Evolutionary conservation across 352 stramenopile species (phyloP).

Genomic region (Globisporangium cylindrosporum): DNA sequence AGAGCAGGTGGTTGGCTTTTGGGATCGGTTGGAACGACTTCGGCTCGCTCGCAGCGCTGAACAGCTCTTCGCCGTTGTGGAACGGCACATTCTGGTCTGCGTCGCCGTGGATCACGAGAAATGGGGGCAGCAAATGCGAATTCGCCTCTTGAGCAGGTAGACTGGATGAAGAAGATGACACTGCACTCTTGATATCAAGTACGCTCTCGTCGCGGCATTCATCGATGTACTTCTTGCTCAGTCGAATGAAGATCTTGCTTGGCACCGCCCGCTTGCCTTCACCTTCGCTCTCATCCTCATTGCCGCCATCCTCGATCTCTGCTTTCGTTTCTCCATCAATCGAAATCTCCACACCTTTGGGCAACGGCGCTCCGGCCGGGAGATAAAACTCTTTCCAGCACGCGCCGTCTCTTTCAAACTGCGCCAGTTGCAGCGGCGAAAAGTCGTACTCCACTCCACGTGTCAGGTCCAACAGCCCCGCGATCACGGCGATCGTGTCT

Average conservation of each 20-base stretch:
- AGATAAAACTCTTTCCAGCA: conserved; percentile 81
- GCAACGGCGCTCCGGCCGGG: conserved; percentile 35
- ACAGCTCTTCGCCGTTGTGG: conserved; percentile 49
- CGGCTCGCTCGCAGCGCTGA: conserved; percentile 45
- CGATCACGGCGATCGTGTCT: conserved; percentile 58
- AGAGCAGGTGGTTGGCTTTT: conserved; percentile 73
- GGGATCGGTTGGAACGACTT: conserved; percentile 55
- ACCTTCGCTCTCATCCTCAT: too few relatives aligned
- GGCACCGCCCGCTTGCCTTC: conserved; percentile 4
- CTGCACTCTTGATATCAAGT: conserved; percentile 41
- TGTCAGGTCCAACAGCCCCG: conserved; percentile 48
- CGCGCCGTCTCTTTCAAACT: conserved; percentile 31
- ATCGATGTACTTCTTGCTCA: conserved; percentile 47
- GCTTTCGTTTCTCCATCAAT: conserved; percentile 30
- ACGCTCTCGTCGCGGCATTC: conserved; percentile 43
- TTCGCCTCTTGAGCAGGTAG: background rate
- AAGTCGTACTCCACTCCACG: conserved; percentile 62
- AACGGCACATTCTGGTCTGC: conserved; percentile 61
- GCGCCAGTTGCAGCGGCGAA: conserved; percentile 38
- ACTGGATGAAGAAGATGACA: conserved; percentile 15
- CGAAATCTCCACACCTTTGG: conserved; percentile 35
- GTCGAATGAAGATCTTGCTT: conserved; percentile 51
- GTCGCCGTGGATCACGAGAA: conserved; percentile 72
- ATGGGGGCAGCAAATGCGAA: conserved; percentile 17
- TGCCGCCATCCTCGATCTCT: background rate